Percentiles rank a stretch among this genome's conserved stretches.
Conservation (phyloP, 495 filamentous ascomycete species). For the Trypethelium eluteriae region DNA sequence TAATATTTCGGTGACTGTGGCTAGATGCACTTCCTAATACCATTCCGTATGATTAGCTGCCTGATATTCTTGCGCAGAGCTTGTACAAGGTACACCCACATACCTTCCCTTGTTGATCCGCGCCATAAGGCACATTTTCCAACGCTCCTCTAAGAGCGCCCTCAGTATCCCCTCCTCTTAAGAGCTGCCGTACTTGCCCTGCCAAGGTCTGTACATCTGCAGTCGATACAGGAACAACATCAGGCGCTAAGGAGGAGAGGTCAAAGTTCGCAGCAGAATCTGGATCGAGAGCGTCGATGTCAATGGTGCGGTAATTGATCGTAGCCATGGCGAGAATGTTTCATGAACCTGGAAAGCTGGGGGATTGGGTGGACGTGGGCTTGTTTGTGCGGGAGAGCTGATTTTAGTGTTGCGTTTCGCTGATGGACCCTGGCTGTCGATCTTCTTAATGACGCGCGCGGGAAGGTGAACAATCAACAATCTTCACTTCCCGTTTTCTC, state of each 20-base stretch:
- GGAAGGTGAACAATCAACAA: neutral
- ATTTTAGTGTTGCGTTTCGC: neutral
- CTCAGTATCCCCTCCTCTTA: conserved; percentile 76
- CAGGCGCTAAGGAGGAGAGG: conserved; percentile 64
- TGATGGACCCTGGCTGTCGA: neutral
- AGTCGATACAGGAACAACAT: conserved; percentile 57
- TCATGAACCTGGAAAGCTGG: neutral
- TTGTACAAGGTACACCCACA: conserved; percentile 12
- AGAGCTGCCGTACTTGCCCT: conserved; percentile 72
- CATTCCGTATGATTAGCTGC: conserved; percentile 19
- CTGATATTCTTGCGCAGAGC: neutral
- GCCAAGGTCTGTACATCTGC: conserved; percentile 65
- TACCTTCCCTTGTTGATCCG: conserved; percentile 67
- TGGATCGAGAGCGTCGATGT: conserved; percentile 83
- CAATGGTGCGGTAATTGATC: conserved; percentile 82
- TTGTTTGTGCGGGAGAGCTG: neutral
- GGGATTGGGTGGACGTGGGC: conserved; percentile 12
- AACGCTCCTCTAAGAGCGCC: conserved; percentile 72
- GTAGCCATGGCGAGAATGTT: conserved; percentile 42
- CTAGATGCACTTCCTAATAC: conserved; percentile 62
- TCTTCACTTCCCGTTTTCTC: neutral
- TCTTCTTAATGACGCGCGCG: conserved; percentile 9
- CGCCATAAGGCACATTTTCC: conserved; percentile 66
- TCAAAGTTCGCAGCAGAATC: conserved; percentile 84
- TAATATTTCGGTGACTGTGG: conserved; percentile 76